phyloP scores from a whole-genome alignment of 495 filamentous ascomycete species.

The Daldinia grandis region DNA sequence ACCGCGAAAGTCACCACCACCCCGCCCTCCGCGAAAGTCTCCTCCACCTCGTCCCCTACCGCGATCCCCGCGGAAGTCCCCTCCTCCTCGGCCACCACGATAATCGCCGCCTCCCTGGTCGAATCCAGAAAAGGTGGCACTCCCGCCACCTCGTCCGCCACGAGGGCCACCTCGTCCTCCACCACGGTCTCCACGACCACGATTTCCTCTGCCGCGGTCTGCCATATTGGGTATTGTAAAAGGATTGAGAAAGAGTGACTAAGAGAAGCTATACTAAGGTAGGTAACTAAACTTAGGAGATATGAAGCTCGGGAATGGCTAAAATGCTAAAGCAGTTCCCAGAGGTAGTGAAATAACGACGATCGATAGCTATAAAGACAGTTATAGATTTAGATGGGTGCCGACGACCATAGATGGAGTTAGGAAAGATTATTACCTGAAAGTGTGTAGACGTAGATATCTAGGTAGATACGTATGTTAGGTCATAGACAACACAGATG shows the following conservation, averaged over 20 bases:
- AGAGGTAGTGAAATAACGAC: neutral
- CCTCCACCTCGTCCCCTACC: slow-evolving; percentile 29
- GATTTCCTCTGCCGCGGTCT: slow-evolving; percentile 36
- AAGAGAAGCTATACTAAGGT: neutral
- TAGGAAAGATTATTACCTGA: neutral
- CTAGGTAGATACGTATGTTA: neutral
- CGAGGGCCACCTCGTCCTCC: slow-evolving; percentile 42
- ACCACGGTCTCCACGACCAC: slow-evolving; percentile 37
- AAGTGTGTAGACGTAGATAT: neutral
- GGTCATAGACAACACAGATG: neutral
- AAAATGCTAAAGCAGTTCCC: neutral
- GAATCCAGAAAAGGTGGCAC: too few relatives aligned
- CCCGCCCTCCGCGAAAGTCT: slow-evolving; percentile 32
- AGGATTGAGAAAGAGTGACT: neutral
- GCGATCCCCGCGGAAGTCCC: slow-evolving; percentile 23
- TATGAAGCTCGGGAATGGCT: neutral
- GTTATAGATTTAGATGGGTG: neutral
- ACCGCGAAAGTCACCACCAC: slow-evolving; percentile 38
- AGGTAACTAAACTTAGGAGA: neutral
- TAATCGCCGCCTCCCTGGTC: slow-evolving; percentile 40
- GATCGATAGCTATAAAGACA: neutral
- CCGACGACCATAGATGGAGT: neutral
- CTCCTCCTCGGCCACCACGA: slow-evolving; percentile 20
- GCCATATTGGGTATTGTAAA: slow-evolving; percentile 17
- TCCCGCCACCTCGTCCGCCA: slow-evolving; percentile 42